A percentile compares a stretch with the other conserved stretches of the same genome.
phyloP scores from a whole-genome alignment of 768 basidiomycete species.

The Naematelia aurantialba region DNA sequence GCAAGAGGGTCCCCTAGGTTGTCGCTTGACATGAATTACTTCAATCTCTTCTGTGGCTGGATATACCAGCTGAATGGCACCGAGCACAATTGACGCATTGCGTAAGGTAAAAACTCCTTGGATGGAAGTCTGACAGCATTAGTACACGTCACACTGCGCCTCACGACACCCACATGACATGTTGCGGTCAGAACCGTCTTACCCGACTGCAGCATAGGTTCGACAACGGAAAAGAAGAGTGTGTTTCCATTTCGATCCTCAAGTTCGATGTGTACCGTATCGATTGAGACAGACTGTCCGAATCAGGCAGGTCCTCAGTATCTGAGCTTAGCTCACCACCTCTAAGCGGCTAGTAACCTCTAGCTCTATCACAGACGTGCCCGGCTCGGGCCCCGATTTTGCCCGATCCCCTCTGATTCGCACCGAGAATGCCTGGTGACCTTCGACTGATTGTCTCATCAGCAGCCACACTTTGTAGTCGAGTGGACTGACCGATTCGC shows the following conservation, averaged over 20 bases:
- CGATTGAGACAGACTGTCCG: conserved; percentile 60
- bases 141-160: background rate
- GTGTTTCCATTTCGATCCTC: conserved; percentile 48
- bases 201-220: background rate
- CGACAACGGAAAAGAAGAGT: background rate
- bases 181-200: background rate
- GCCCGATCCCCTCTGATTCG: conserved; percentile 55
- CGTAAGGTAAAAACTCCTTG: conserved; percentile 9
- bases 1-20: conserved; percentile 59
- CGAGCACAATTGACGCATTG: background rate
- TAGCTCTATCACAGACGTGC: conserved; percentile 64
- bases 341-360: conserved; percentile 65
- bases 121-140: conserved; percentile 9
- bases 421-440: conserved; percentile 67
- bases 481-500: conserved; percentile 33
- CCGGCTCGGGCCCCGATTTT: conserved; percentile 59
- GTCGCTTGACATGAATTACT: background rate
- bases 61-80: conserved; percentile 3
- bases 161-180: conserved; percentile 8
- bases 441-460: conserved; percentile 64
- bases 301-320: conserved; percentile 18
- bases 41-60: background rate
- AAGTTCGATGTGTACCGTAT: conserved; percentile 66
- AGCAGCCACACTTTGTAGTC: background rate
- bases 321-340: conserved; percentile 67